phyloP scores from a whole-genome alignment of 2,329 filamentous ascomycete genomes.

The Fusarium sp. region DNA sequence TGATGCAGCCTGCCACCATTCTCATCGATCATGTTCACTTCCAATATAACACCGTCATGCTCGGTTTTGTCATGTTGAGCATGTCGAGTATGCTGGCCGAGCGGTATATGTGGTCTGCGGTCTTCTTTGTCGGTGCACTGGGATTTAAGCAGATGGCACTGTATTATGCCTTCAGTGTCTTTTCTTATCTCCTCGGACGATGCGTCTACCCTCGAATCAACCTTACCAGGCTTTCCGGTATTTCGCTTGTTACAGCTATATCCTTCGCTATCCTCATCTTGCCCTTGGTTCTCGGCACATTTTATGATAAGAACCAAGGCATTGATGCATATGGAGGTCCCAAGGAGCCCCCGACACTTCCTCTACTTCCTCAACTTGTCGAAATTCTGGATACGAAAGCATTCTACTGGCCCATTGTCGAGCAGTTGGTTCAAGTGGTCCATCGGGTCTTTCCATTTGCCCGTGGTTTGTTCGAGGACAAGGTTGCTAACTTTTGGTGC shows the following conservation, averaged over 20 bases:
- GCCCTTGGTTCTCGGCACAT: constrained; percentile 80
- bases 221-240: constrained; percentile 77
- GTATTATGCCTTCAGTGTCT: constrained; percentile 95
- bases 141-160: constrained; percentile 99
- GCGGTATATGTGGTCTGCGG: constrained; percentile 87
- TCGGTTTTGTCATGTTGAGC: constrained; percentile 88
- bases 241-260: constrained; percentile 79
- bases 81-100: constrained; percentile 92
- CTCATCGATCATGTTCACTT: constrained; percentile 97
- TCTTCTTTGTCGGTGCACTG: constrained; percentile 94
- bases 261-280: constrained; percentile 83
- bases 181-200: constrained; percentile 89
- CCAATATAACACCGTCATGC: constrained; percentile 99
- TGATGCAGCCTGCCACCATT: constrained; percentile 92
- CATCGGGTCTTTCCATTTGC: constrained; percentile 97
- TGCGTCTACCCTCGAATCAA: constrained; percentile 84
- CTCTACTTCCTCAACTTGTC: constrained; percentile 72
- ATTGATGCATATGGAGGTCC: constrained; percentile 71
- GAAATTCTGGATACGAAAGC: constrained; percentile 74
- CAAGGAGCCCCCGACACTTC: constrained; percentile 72
- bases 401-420: constrained; percentile 80
- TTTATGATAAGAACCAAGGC: constrained; percentile 78
- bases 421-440: constrained; percentile 86
- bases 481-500: constrained; percentile 99
- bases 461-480: constrained; percentile 97